Conservation (phyloP, 495 filamentous ascomycete species). For the Lasiosphaeriaceae sp. region DNA sequence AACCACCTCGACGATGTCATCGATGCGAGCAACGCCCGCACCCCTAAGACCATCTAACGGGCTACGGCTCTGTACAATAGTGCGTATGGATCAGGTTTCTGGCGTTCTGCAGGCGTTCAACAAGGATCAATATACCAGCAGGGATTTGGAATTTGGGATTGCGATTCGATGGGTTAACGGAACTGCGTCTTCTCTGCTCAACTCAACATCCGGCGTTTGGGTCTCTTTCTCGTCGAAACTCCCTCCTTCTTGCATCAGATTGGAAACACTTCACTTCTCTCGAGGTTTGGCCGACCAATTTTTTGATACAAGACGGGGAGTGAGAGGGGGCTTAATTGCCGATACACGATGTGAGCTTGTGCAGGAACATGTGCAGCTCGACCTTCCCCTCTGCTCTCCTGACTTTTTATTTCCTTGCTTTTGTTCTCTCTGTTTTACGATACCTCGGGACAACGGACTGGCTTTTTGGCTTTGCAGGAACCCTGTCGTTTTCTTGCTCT, state of each 20-base stretch:
- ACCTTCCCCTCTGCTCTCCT: constrained; percentile 22
- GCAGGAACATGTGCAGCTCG: constrained; percentile 17
- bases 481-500: constrained; percentile 16
- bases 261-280: constrained; percentile 48
- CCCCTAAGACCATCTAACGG: constrained; percentile 47
- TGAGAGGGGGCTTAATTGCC: constrained; percentile 36
- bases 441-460: constrained; percentile 16
- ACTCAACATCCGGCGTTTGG: constrained; percentile 26
- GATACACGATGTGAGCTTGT: constrained; percentile 27
- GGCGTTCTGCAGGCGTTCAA: constrained; percentile 16
- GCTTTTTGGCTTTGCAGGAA: constrained; percentile 25
- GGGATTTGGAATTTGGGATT: constrained; percentile 12
- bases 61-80: constrained; percentile 12
- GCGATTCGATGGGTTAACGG: constrained; percentile 9
- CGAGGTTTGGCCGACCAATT: constrained; percentile 48
- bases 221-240: constrained; percentile 35
- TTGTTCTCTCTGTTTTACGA: constrained; percentile 18
- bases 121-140: constrained; percentile 9
- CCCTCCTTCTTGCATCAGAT: constrained; percentile 40
- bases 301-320: constrained; percentile 32
- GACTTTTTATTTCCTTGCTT: constrained; percentile 18
- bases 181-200: constrained; percentile 17
- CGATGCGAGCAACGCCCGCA: constrained; percentile 53
- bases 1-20: constrained; percentile 91
- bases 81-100: constrained; percentile 18